phyloP scores from a whole-genome alignment of 2,329 filamentous ascomycete species.

The Aspergillus fructus region DNA sequence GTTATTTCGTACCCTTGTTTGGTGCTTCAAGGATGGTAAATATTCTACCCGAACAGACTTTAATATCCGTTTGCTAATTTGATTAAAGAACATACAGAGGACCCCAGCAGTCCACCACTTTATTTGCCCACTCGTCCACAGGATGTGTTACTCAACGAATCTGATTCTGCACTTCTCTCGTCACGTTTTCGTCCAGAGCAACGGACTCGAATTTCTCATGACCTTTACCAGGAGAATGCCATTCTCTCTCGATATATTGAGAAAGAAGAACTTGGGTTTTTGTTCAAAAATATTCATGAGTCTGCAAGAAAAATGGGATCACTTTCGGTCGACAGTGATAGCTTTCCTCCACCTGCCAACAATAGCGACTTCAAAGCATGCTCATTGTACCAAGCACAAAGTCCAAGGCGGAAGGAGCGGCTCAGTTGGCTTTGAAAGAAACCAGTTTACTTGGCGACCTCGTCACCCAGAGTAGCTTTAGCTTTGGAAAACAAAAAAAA shows the following conservation, averaged over 20 bases:
- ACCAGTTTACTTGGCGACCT: background rate
- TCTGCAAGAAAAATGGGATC: slow-evolving; percentile 18
- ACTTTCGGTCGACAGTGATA: background rate
- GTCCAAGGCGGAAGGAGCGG: slow-evolving; percentile 9
- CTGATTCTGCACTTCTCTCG: slow-evolving; percentile 51
- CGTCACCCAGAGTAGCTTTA: background rate
- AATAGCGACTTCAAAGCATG: slow-evolving; percentile 1
- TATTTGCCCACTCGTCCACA: slow-evolving; percentile 28
- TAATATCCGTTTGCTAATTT: slow-evolving; percentile 8
- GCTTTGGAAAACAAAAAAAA: no score
- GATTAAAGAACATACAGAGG: slow-evolving; percentile 17
- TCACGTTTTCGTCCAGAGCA: slow-evolving; percentile 61
- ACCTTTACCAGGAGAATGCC: slow-evolving; percentile 72
- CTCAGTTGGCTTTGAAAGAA: slow-evolving; percentile 18
- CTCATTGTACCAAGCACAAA: background rate
- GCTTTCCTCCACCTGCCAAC: background rate
- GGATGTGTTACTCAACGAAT: slow-evolving; percentile 29
- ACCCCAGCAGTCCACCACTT: slow-evolving; percentile 17
- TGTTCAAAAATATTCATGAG: slow-evolving; percentile 51
- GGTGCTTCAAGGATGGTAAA: slow-evolving; percentile 56
- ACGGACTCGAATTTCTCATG: slow-evolving; percentile 65
- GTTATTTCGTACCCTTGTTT: slow-evolving; percentile 65
- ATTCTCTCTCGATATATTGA: slow-evolving; percentile 64
- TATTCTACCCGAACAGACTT: background rate
- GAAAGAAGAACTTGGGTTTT: slow-evolving; percentile 67